phyloP scores from a whole-genome alignment of 108 stramenopile genomes.

The Chaetoceros muelleri region DNA sequence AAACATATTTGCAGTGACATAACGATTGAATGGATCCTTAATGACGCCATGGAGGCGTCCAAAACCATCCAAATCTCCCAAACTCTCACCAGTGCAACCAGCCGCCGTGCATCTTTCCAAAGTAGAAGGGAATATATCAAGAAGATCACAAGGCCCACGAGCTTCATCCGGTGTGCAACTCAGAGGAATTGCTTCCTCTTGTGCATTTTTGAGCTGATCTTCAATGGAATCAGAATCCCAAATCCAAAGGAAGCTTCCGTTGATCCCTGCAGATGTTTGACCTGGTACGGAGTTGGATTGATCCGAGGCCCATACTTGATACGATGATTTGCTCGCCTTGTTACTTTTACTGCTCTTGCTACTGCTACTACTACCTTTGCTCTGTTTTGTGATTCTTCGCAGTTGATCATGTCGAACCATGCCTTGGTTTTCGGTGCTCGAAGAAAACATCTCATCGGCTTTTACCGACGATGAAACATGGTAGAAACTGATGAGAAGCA shows the following conservation, averaged over 20 bases:
- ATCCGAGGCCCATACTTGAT: slow-evolving; percentile 25
- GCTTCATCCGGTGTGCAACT: slow-evolving; percentile 7
- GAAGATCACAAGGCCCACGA: slow-evolving; percentile 14
- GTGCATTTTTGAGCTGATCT: not conserved
- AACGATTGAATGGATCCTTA: slow-evolving; percentile 14
- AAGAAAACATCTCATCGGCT: no score
- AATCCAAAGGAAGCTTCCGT: slow-evolving; percentile 22
- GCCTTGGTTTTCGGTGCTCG: no score
- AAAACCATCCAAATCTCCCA: slow-evolving; percentile 7
- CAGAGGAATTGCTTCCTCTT: slow-evolving; percentile 2
- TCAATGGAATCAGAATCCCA: slow-evolving; percentile 12
- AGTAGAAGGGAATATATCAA: slow-evolving; percentile 18
- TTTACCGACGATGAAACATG: no score
- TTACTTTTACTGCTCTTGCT: not conserved
- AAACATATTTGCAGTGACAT: slow-evolving; percentile 23
- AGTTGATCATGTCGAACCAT: not conserved
- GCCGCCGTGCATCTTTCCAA: slow-evolving; percentile 1
- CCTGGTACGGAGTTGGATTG: slow-evolving; percentile 19
- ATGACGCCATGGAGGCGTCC: slow-evolving; percentile 19
- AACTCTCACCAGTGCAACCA: not conserved
- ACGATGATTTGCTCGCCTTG: no score
- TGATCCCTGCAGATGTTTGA: slow-evolving; percentile 1
- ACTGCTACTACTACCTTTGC: not conserved
- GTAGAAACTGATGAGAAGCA: no score
- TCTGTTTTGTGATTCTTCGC: not conserved